Base-by-base conservation (phyloP, 257 asterid species). In the Solanum stenotomum region DNA sequence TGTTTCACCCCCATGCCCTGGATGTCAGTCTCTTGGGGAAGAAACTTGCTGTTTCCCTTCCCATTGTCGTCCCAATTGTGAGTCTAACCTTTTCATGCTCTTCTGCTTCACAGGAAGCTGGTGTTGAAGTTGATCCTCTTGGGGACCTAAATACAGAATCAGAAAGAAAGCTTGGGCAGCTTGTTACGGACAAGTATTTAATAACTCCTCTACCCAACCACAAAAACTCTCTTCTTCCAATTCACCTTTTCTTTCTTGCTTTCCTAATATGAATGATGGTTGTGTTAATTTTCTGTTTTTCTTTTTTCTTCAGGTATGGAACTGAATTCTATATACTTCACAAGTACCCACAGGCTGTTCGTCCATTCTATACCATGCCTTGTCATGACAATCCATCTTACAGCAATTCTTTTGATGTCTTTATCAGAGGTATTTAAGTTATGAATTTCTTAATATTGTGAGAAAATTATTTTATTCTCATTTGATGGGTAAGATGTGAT, bases 291-390 rank as follows among this genome's bases (percentile, higher is more conserved):
- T 52, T 76, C 35, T 85, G 79, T 79, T 56, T 87, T 83, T 65
- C 40, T 23, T 70, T 74, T 61, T 27, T 44, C 27, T 44, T 27
- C 89, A 97, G 98, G 92, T 96, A 95, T 87, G 95, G 89, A 86
- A 97, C 99, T 33, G 99, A 97, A 89, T 97, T 96, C 95, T 97
- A 95, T 93, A 96, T 97, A 71, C 98, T 96, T 89, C 98, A 97
- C 84, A 97, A 97, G 40, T 97, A 96, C 87, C 99, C 98, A 85
- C 88, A 90, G 83, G 97, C 96, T 82, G 95, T 95, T 87, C 94
- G 98, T 25, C 99, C 99, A 37, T 96, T 97, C 92, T 97, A 96
- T 79, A 97, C 98, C 9, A 96, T 97, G 99, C 98, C 98, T 1
- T 95, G 98, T 84, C 85, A 91, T 81, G 98, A 97, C 84, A 89